Conservation (phyloP, 805 yeast genomes). For the Saturnispora serradocipensis region DNA sequence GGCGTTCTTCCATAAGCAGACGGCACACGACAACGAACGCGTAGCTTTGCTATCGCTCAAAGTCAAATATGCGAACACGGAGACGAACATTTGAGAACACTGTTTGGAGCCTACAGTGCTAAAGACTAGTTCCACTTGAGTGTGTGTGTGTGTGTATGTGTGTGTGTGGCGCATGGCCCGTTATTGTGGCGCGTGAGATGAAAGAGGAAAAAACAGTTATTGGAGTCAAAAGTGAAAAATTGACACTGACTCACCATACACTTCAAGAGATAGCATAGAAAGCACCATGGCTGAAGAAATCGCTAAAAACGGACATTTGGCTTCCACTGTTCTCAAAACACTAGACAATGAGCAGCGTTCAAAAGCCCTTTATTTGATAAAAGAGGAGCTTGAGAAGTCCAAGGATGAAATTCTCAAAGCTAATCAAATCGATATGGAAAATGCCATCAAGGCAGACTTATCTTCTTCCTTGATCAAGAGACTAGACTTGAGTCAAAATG, state of each 20-base stretch:
- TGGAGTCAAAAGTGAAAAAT: no score
- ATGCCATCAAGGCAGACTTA: conserved; percentile 53
- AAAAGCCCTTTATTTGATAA: conserved; percentile 59
- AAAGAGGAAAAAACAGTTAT: no score
- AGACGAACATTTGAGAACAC: no score
- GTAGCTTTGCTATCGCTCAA: no score
- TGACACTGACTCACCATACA: neutral
- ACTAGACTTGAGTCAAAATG: conserved; percentile 70
- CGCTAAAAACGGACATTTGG: conserved; percentile 72
- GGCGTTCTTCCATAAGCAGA: no score
- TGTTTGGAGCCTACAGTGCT: no score
- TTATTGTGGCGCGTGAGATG: no score
- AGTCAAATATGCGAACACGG: no score
- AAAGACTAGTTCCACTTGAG: no score
- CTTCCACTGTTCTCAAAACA: conserved; percentile 78
- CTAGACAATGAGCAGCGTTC: conserved; percentile 66
- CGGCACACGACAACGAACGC: no score
- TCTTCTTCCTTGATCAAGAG: conserved; percentile 72
- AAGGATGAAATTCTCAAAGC: conserved; percentile 62
- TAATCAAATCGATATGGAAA: conserved; percentile 64
- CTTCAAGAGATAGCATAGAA: neutral
- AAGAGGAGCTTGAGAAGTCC: conserved; percentile 51
- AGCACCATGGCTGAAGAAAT: conserved; percentile 54
- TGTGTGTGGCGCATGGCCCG: no score
- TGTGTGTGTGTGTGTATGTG: no score